A percentile compares a stretch with the other conserved stretches of the same genome.
Conservation (phyloP, 208 protist genomes). For the Tetramitus jugosus region DNA sequence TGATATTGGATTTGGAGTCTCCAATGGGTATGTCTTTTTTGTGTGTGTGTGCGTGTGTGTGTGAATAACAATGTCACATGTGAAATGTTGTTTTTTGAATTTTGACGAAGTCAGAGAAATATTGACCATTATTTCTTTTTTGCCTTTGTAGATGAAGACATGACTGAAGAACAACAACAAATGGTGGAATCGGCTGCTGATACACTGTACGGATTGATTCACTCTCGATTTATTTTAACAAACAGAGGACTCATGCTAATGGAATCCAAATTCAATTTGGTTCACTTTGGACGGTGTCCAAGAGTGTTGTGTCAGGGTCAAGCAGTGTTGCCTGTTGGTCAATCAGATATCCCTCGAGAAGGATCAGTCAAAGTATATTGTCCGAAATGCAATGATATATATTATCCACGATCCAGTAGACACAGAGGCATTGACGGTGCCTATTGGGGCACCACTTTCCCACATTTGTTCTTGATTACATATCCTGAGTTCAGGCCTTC, state of each 20-base stretch:
- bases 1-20: slow-evolving; percentile 89
- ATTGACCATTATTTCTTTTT: background rate
- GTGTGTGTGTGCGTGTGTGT: too few species aligned
- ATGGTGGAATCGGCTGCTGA: slow-evolving; percentile 87
- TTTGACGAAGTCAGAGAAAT: slow-evolving; percentile 20
- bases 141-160: slow-evolving; percentile 55
- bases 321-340: slow-evolving; percentile 83
- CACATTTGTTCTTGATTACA: slow-evolving; percentile 75
- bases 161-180: slow-evolving; percentile 90
- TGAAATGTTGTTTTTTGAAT: background rate
- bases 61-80: slow-evolving; percentile 24
- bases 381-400: slow-evolving; percentile 93
- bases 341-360: slow-evolving; percentile 82
- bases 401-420: slow-evolving; percentile 77
- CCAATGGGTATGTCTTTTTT: slow-evolving; percentile 47
- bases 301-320: slow-evolving; percentile 90
- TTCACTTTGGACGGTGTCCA: slow-evolving; percentile 90
- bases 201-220: slow-evolving; percentile 96
- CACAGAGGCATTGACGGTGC: slow-evolving; percentile 88
- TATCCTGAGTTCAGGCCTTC: slow-evolving; percentile 51
- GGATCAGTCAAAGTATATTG: slow-evolving; percentile 91
- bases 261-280: slow-evolving; percentile 87
- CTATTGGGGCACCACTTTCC: slow-evolving; percentile 95
- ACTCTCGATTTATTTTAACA: slow-evolving; percentile 96
- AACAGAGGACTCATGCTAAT: slow-evolving; percentile 85